Percentiles rank a stretch among this genome's conserved stretches.
Evolutionary conservation across 2,329 filamentous ascomycete species (phyloP).

Genomic region (Trichoderma asperellum): DNA sequence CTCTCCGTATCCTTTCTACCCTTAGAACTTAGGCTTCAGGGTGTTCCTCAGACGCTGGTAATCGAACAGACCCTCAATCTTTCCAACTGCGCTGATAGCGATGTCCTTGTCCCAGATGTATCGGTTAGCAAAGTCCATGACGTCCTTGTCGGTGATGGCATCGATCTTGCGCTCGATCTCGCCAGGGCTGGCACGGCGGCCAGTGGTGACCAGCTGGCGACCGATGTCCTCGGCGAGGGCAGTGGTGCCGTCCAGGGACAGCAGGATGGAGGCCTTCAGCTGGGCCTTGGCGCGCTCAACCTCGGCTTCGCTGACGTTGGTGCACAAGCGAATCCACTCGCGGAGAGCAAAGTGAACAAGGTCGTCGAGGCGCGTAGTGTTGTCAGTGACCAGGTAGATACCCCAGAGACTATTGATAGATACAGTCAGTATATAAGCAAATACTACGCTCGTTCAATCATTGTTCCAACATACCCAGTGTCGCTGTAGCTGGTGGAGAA

Average conservation of each 20-base stretch:
- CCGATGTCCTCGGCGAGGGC: conserved; percentile 98
- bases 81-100: conserved; percentile 89
- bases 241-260: conserved; percentile 96
- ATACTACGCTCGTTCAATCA: background rate
- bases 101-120: conserved; percentile 98
- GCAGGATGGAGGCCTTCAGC: conserved; percentile 96
- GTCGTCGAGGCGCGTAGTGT: conserved; percentile 85
- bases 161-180: conserved; percentile 95
- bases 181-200: conserved; percentile 84
- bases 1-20: conserved; percentile 34
- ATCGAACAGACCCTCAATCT: conserved; percentile 83
- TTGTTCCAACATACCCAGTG: conserved; percentile 73
- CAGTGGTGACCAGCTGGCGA: conserved; percentile 96
- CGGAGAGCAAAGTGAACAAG: conserved; percentile 97
- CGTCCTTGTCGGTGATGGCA: conserved; percentile 89
- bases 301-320: conserved; percentile 85
- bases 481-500: conserved; percentile 99
- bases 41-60: conserved; percentile 81
- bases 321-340: conserved; percentile 95
- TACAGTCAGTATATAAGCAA: conserved; percentile 34
- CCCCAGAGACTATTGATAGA: conserved; percentile 82
- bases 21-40: conserved; percentile 78
- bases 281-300: conserved; percentile 98
- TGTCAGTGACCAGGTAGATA: conserved; percentile 96
- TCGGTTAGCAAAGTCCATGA: conserved; percentile 93